phyloP scores from a whole-genome alignment of 495 filamentous ascomycete species.

The Apodospora peruviana region DNA sequence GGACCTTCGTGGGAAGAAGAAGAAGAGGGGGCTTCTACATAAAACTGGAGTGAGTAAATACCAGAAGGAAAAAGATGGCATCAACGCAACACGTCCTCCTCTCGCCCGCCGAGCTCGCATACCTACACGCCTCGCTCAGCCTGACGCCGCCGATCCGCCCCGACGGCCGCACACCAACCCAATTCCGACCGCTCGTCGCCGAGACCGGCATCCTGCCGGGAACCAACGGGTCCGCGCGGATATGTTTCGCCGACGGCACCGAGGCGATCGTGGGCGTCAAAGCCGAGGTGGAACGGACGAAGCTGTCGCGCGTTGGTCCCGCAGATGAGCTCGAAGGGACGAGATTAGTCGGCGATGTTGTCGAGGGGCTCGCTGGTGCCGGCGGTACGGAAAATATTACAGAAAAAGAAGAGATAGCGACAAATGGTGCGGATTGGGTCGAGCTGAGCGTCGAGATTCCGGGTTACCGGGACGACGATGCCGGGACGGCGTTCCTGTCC shows the following conservation, averaged over 20 bases:
- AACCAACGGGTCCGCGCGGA: conserved; percentile 84
- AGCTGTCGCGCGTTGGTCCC: conserved; percentile 26
- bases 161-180: conserved; percentile 72
- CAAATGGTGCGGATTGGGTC: conserved; percentile 54
- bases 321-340: conserved; percentile 19
- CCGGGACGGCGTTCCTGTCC: conserved; percentile 76
- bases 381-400: not conserved
- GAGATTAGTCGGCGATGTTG: conserved; percentile 14
- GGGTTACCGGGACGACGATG: conserved; percentile 84
- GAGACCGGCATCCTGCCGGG: conserved; percentile 85
- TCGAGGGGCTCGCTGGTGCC: not conserved
- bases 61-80: conserved; percentile 20
- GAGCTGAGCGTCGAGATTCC: conserved; percentile 83
- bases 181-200: conserved; percentile 86
- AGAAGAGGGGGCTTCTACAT: not conserved
- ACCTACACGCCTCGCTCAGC: conserved; percentile 83
- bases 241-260: conserved; percentile 91
- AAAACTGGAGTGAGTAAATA: too few species aligned
- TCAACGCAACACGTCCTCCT: conserved; percentile 56
- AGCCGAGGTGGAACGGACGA: conserved; percentile 77
- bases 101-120: conserved; percentile 93
- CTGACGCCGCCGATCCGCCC: conserved; percentile 79
- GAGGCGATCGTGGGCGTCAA: conserved; percentile 95
- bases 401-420: conserved; percentile 18
- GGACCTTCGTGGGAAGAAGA: too few species aligned